phyloP scores from a whole-genome alignment of 768 basidiomycete species.

The Phallus indusiatus region DNA sequence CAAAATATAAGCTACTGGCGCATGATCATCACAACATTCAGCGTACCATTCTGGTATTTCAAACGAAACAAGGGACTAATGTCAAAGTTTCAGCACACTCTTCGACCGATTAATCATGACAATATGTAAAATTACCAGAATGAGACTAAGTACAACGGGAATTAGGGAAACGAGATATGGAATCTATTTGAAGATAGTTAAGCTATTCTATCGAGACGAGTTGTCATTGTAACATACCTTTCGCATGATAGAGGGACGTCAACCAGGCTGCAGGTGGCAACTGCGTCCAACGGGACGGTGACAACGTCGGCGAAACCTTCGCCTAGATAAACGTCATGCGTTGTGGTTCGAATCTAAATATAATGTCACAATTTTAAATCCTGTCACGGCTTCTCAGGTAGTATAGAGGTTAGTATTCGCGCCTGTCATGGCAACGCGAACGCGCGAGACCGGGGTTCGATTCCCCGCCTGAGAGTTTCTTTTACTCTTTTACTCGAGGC shows the following conservation, averaged over 20 bases:
- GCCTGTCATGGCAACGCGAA: slow-evolving; percentile 8
- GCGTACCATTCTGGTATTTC: slow-evolving; percentile 7
- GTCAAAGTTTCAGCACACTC: not conserved
- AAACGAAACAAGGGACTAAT: slow-evolving; percentile 4
- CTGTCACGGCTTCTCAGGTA: slow-evolving; percentile 3
- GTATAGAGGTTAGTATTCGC: slow-evolving; percentile 12
- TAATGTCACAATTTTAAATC: not conserved
- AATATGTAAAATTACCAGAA: not conserved
- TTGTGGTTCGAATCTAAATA: not conserved
- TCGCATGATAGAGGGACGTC: slow-evolving; percentile 2
- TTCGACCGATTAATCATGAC: not conserved
- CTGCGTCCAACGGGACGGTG: no score
- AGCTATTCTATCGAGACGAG: no score
- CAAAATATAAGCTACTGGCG: not conserved
- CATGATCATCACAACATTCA: not conserved
- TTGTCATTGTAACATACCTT: not conserved
- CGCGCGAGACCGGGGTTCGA: slow-evolving; percentile 12
- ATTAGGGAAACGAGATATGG: slow-evolving; percentile 3
- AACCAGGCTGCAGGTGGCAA: no score
- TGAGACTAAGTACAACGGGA: slow-evolving; percentile 2
- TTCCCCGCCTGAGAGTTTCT: slow-evolving; percentile 10
- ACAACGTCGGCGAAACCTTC: no score
- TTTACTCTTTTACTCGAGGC: not conserved
- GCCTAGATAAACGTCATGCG: no score
- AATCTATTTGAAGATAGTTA: not conserved